Evolutionary conservation across 768 basidiomycete species (phyloP).

Genomic region (Tylopilus vinaceipallidus): DNA sequence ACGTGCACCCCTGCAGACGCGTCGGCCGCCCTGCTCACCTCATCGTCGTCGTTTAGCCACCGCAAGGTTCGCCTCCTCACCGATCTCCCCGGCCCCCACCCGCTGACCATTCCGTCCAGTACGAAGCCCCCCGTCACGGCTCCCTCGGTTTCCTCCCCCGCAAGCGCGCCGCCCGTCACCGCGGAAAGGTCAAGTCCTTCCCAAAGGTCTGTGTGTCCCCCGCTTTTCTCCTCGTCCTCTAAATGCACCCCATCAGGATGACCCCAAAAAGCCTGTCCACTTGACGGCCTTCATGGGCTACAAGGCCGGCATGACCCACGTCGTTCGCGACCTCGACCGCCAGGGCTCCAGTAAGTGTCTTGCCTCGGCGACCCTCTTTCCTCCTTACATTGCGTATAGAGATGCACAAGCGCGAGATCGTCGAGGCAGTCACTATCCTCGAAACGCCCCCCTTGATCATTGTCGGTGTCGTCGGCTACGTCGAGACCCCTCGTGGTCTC

Average conservation of each 20-base stretch:
- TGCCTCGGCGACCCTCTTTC: not conserved
- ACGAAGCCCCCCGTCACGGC: conserved; percentile 97
- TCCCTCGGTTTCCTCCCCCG: conserved; percentile 96
- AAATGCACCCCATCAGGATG: conserved; percentile 62
- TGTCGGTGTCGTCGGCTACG: conserved; percentile 98
- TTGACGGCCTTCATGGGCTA: conserved; percentile 98
- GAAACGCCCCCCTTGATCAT: conserved; percentile 97
- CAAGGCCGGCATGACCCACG: conserved; percentile 99
- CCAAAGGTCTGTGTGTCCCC: conserved; percentile 67
- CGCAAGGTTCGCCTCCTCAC: conserved; percentile 66
- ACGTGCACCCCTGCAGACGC: conserved; percentile 19
- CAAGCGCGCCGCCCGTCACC: conserved; percentile 95
- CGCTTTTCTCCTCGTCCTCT: conserved; percentile 3
- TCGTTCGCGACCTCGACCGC: conserved; percentile 98
- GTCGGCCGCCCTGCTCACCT: not conserved
- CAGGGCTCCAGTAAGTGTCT: conserved; percentile 90
- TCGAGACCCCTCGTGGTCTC: conserved; percentile 98
- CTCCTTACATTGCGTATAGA: conserved; percentile 48
- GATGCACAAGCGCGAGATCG: conserved; percentile 99
- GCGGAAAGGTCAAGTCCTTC: conserved; percentile 99
- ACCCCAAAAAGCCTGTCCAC: conserved; percentile 98
- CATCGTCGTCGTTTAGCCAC: conserved; percentile 50
- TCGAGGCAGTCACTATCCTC: conserved; percentile 94
- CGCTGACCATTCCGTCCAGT: conserved; percentile 49
- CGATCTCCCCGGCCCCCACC: not conserved